phyloP scores from a whole-genome alignment of 176 grass and related monocot species.

The Poa pratensis region DNA sequence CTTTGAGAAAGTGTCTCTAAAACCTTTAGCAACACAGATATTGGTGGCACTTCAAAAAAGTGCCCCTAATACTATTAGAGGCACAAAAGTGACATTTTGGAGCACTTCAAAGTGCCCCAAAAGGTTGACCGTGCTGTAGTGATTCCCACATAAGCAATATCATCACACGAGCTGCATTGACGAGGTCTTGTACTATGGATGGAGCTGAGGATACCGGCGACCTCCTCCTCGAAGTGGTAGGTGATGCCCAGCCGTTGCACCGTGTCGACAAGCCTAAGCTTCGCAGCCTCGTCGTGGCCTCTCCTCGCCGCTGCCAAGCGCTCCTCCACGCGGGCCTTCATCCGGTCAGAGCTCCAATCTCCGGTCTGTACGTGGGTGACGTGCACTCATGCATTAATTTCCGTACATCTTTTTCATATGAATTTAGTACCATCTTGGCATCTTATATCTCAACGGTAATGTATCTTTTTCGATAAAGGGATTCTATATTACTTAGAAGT shows the following conservation, averaged over 20 bases:
- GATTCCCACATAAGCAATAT: constrained; percentile 3
- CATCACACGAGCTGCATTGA: not conserved
- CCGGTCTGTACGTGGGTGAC: not conserved
- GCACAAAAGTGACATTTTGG: too few species aligned
- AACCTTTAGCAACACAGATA: too few species aligned
- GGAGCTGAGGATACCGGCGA: constrained; percentile 34
- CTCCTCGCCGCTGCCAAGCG: not conserved
- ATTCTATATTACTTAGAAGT: too few species aligned
- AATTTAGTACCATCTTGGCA: not conserved
- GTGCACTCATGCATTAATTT: not conserved
- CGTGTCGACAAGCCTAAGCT: constrained; percentile 43
- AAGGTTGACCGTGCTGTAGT: too few species aligned
- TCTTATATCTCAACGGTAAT: too few species aligned
- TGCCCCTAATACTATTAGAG: too few species aligned
- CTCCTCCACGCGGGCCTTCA: constrained; percentile 35
- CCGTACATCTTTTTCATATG: not conserved
- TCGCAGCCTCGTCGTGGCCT: not conserved
- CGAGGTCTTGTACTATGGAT: too few species aligned
- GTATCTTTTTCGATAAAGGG: too few species aligned
- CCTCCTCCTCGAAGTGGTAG: constrained; percentile 56
- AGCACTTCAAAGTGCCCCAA: too few species aligned
- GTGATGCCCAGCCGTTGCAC: constrained; percentile 58
- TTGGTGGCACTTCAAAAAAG: too few species aligned
- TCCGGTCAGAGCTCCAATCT: constrained; percentile 6
- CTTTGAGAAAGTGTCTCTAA: too few species aligned